Evolutionary conservation across 1,284 basidiomycete genomes (phyloP), one percentile per base, ranked within the genome.

Genomic region (Puccinia sorghi): DNA sequence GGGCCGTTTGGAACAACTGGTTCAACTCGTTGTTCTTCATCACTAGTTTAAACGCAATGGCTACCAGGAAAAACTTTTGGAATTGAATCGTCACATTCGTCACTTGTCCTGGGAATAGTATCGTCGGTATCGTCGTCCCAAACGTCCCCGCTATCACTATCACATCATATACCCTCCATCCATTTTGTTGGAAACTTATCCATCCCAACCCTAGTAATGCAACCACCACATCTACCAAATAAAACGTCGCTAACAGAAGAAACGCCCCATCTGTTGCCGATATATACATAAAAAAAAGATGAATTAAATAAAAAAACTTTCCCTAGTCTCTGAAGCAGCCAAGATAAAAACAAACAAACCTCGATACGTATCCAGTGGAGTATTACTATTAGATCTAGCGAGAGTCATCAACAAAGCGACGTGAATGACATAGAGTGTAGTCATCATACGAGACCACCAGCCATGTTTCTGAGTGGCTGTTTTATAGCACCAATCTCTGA

Each of bases 1-100:
- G 88, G 1, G 93, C 93, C 8, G 94, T 97, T 86, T 97, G 97
- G 89, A 98, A 98, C 22, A 99, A 87, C 85, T 97, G 93, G 83
- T 98, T 98, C 80, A 99, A 87, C 81, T 90, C 90, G 83, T 94
- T 91, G 80, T 91, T 92, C 71, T 92, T 89, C 84, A 97, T 93
- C 0, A 97, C 93, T 27, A 99, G 88, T 86, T 99, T 99, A 87
- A 98, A 91, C 0, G 93, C 90, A 72, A 97, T 92, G 81, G 90
- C 91, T 80, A 96, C 93, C 61, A 99, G 87, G 86, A 99, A 98
- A 13, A 98, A 87, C 86, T 97, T 98, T 84, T 97, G 93, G 0
- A 97, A 87, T 83, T 97, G 93, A 5, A 84, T 81, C 54, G 84
- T 85, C 11, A 80, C 79, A 67, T 79, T 79, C 48, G 56, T 71